phyloP scores from a whole-genome alignment of 225 moss, liverwort and hornwort species.

The Lunularia cruciata region DNA sequence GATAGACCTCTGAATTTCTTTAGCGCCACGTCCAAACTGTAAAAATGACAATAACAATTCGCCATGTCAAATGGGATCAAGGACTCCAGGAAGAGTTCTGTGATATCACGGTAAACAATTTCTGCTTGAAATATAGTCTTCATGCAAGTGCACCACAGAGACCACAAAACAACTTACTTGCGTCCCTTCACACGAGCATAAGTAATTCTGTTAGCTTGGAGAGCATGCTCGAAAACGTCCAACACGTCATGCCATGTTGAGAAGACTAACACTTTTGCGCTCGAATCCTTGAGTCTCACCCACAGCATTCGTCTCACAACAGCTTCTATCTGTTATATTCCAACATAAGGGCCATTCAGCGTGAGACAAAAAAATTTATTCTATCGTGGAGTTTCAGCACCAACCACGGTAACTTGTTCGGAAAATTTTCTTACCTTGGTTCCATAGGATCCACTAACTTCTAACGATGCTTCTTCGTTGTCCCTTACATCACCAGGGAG shows the following conservation, averaged over 20 bases:
- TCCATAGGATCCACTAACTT: slow-evolving; percentile 89
- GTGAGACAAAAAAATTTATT: neutral
- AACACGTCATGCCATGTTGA: slow-evolving; percentile 94
- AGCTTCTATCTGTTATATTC: slow-evolving; percentile 86
- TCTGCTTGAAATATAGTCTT: too few species aligned
- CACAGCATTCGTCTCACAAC: slow-evolving; percentile 80
- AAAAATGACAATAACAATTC: slow-evolving; percentile 10
- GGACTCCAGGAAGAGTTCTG: neutral
- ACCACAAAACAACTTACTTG: slow-evolving; percentile 43
- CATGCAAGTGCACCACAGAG: too few species aligned
- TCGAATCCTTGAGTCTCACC: slow-evolving; percentile 72
- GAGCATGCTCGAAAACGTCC: slow-evolving; percentile 91
- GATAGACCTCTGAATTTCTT: slow-evolving; percentile 56
- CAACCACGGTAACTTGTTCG: neutral
- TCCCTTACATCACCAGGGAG: slow-evolving; percentile 51
- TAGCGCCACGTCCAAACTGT: slow-evolving; percentile 66
- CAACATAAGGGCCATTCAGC: neutral
- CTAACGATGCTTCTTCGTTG: slow-evolving; percentile 52
- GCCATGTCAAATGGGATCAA: neutral
- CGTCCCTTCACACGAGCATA: slow-evolving; percentile 76
- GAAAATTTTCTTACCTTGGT: slow-evolving; percentile 58
- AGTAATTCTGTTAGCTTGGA: slow-evolving; percentile 70
- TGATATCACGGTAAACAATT: too few species aligned
- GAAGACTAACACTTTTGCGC: slow-evolving; percentile 74
- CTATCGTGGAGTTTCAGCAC: neutral